Percentiles rank a stretch among this genome's conserved stretches.
Evolutionary conservation across 176 grass and related monocot genomes (phyloP).

Genomic region (Zea mays): Zm-B73-REFERENCE-NAM-5.0 NC_050100.1:13073501-13074000

Average conservation of each 20-base stretch:
- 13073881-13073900: slow-evolving; percentile 15
- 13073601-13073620: slow-evolving; percentile 84
- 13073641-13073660: slow-evolving; percentile 97
- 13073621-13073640: slow-evolving; percentile 93
- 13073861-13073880: slow-evolving; percentile 20
- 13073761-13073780: not conserved
- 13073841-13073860: not conserved
- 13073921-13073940: slow-evolving; percentile 22
- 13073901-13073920: slow-evolving; percentile 1
- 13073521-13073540: slow-evolving; percentile 13
- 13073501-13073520: not conserved
- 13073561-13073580: slow-evolving; percentile 68
- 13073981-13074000: not conserved
- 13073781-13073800: not conserved
- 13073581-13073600: slow-evolving; percentile 83
- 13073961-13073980: not conserved
- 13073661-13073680: slow-evolving; percentile 78
- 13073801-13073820: not conserved
- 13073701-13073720: slow-evolving; percentile 15
- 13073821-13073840: slow-evolving; percentile 16
- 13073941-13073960: not conserved
- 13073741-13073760: slow-evolving; percentile 22
- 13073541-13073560: slow-evolving; percentile 22
- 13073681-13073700: slow-evolving; percentile 49
- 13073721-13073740: slow-evolving; percentile 8